A percentile compares a stretch with the other conserved stretches of the same genome.
phyloP scores from a whole-genome alignment of 805 yeast species.

The Diddensiella santjacobensis region DNA sequence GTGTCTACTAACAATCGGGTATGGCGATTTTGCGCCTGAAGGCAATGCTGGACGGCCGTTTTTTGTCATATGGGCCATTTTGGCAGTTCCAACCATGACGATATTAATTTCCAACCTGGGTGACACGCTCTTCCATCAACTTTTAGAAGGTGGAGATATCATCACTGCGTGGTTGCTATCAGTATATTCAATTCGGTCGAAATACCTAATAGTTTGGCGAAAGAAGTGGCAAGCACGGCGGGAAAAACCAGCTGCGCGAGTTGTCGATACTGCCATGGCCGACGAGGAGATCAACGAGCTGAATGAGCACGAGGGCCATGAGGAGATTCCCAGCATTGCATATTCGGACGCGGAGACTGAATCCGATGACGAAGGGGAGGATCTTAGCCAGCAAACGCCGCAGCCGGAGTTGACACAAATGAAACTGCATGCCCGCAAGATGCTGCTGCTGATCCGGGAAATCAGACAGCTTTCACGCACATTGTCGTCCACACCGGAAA shows the following conservation, averaged over 20 bases:
- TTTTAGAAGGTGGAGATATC: slow-evolving; percentile 18
- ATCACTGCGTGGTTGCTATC: slow-evolving; percentile 20
- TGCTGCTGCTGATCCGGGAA: slow-evolving; percentile 7
- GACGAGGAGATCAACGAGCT: slow-evolving; percentile 3
- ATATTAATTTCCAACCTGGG: slow-evolving; percentile 69
- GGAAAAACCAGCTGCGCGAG: neutral
- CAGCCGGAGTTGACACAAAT: neutral
- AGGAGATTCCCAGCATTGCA: neutral
- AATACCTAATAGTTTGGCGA: slow-evolving; percentile 1
- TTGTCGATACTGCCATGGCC: neutral
- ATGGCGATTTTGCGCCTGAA: slow-evolving; percentile 69
- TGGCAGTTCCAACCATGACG: slow-evolving; percentile 87
- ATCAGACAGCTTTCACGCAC: slow-evolving; percentile 6
- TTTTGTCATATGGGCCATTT: slow-evolving; percentile 74
- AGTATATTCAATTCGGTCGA: slow-evolving; percentile 7
- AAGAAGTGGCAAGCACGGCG: slow-evolving; percentile 1
- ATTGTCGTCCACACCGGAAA: slow-evolving; percentile 32
- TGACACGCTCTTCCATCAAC: slow-evolving; percentile 41
- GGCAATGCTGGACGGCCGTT: slow-evolving; percentile 62
- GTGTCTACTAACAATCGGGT: slow-evolving; percentile 78
- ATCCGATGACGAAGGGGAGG: neutral
- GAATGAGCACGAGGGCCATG: slow-evolving; percentile 1
- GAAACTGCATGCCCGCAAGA: neutral
- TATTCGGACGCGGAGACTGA: neutral
- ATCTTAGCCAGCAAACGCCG: neutral